A percentile compares a stretch with the other conserved stretches of the same genome.
phyloP scores from a whole-genome alignment of 2,329 filamentous ascomycete genomes.

The Aspergillus novofumigatus region DNA sequence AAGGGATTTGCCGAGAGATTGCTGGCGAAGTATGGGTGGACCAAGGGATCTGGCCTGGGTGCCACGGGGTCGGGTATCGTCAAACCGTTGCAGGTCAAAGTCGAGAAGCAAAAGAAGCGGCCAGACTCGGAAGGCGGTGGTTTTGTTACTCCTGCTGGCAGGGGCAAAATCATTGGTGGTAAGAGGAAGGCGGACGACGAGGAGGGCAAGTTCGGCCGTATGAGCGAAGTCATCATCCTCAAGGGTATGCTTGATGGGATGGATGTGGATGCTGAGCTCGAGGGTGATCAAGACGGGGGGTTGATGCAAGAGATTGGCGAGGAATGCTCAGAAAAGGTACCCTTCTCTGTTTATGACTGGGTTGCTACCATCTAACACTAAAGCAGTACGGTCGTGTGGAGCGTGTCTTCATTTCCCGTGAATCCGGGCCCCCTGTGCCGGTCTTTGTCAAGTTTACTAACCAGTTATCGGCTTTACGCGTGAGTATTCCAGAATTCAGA shows the following conservation, averaged over 20 bases:
- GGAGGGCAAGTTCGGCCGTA: slow-evolving; percentile 60
- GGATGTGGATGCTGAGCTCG: slow-evolving; percentile 74
- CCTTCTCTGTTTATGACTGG: slow-evolving; percentile 3
- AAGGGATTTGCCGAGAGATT: slow-evolving; percentile 80
- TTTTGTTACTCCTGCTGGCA: slow-evolving; percentile 64
- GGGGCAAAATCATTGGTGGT: slow-evolving; percentile 78
- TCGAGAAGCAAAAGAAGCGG: slow-evolving; percentile 80
- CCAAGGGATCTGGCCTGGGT: slow-evolving; percentile 80
- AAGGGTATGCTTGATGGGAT: slow-evolving; percentile 83
- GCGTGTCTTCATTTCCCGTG: slow-evolving; percentile 68
- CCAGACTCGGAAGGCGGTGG: slow-evolving; percentile 75
- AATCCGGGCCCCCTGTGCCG: slow-evolving; percentile 49
- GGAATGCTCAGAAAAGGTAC: slow-evolving; percentile 76
- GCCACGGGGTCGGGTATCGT: slow-evolving; percentile 78
- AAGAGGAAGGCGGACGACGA: slow-evolving; percentile 52
- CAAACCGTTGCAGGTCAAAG: slow-evolving; percentile 74
- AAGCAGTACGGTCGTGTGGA: slow-evolving; percentile 77
- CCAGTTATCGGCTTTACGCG: slow-evolving; percentile 75
- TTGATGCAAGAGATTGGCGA: slow-evolving; percentile 94
- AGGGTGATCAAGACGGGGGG: slow-evolving; percentile 53
- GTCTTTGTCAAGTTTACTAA: slow-evolving; percentile 95
- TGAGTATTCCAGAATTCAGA: slow-evolving; percentile 45
- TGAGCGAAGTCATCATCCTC: slow-evolving; percentile 79
- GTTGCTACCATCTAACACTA: slow-evolving; percentile 2
- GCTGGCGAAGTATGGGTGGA: slow-evolving; percentile 93